phyloP scores from a whole-genome alignment of 495 filamentous ascomycete species.

The Penicillium bialowiezense region DNA sequence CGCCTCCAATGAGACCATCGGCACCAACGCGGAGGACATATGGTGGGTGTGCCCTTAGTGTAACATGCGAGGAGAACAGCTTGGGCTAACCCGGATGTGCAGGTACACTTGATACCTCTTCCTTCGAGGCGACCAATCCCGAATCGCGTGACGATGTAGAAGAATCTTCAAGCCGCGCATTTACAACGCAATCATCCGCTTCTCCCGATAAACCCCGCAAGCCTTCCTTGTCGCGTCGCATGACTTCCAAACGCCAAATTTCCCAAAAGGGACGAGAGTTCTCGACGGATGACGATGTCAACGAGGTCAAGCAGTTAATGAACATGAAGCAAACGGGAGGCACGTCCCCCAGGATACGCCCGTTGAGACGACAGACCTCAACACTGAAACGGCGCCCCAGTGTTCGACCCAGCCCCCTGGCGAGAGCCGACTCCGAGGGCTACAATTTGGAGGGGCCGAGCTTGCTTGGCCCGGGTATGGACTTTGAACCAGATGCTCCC shows the following conservation, averaged over 20 bases:
- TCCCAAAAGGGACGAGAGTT: slow-evolving; percentile 85
- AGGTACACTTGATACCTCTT: slow-evolving; percentile 37
- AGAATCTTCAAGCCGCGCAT: slow-evolving; percentile 27
- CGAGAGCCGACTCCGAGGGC: slow-evolving; percentile 56
- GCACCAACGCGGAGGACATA: slow-evolving; percentile 33
- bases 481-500: slow-evolving; percentile 18
- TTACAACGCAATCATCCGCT: slow-evolving; percentile 51
- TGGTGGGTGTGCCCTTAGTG: slow-evolving; percentile 24
- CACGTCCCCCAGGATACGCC: slow-evolving; percentile 39
- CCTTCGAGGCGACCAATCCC: slow-evolving; percentile 21
- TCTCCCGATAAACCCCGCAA: slow-evolving; percentile 64
- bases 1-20: slow-evolving; percentile 18
- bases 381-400: slow-evolving; percentile 66
- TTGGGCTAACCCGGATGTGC: slow-evolving; percentile 10
- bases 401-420: slow-evolving; percentile 54
- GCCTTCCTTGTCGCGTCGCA: slow-evolving; percentile 65
- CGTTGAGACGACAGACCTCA: slow-evolving; percentile 52
- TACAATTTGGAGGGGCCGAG: slow-evolving; percentile 44
- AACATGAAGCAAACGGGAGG: slow-evolving; percentile 32
- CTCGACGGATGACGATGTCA: slow-evolving; percentile 86
- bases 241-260: slow-evolving; percentile 67
- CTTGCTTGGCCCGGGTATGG: slow-evolving; percentile 31
- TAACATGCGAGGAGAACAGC: slow-evolving; percentile 12
- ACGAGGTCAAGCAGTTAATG: slow-evolving; percentile 69
- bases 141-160: slow-evolving; percentile 34